Base-by-base conservation (phyloP, 2,329 filamentous ascomycete species). In the Nemania diffusa region DNA sequence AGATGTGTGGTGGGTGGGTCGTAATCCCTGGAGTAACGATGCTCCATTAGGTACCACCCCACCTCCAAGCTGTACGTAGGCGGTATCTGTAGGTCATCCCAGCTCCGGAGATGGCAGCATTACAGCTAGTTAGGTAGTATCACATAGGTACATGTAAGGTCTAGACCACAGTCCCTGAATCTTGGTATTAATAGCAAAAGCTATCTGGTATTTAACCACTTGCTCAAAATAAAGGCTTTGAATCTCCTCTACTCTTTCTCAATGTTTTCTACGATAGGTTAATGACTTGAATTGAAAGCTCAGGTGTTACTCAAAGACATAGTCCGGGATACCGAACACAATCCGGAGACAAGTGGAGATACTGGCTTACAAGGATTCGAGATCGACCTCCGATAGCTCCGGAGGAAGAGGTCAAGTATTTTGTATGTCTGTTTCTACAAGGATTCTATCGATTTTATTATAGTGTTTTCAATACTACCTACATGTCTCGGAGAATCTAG, bases 11-110 rank as follows among this genome's bases (percentile, higher is more conserved):
- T 55, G 32, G 17, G 51, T 55, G 51, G 51, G 32, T 40, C 51
- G 51, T 55, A 55, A 55, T 55, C n/a, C 51, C 32, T 24, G 51
- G 44, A 55, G 51, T 13, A 55, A 55, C 51, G 40, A 55, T 55
- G 29, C 51, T 55, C 51, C 51, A 55, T 55, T n/a, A n/a, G n/a
- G n/a, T n/a, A 29, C 29, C n/a, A 53, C 51, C 26, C 15, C 17
- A 20, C 44, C 20, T 48, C 24, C 20, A 48, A n/a, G 44, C 44
- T 48, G 20, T 48, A 48, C 20, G 44, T 48, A n/a, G n/a, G n/a
- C n/a, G n/a, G n/a, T 4, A 3, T 44, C n/a, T 44, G 40, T 5
- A 52, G 17, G 26, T 20, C 50, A 52, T 51, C 24, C 24, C 24
- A 51, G 17, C 24, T 17, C 2, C 17, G n/a, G n/a, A n/a, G n/a